Base-by-base conservation (phyloP, 192 early-diverging fungal genomes). In the Jimgerdemannia flammicorona region DNA sequence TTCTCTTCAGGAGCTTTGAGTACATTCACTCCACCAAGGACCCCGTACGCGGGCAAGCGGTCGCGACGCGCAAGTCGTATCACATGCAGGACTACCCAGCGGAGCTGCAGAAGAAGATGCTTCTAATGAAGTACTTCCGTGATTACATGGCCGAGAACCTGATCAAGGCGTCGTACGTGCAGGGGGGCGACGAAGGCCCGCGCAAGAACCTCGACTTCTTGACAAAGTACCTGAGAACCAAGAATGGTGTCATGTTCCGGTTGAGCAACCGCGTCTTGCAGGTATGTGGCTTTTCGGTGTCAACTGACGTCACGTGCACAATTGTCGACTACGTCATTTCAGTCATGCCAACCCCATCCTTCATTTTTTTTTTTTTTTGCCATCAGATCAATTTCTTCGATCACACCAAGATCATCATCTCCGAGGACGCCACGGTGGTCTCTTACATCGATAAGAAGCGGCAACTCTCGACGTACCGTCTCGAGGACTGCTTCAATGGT, bases 181-280 rank as follows among this genome's bases (percentile, higher is more conserved):
- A 29, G 29, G 41, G 63, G 67, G 6, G 44, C 43, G 19, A 63
- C 41, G 59, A 71, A 40, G 14, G 69, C 19, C 19, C 18, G 63
- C 7, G 65, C 17, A 74, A 76, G 18, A 81, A 83, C 63, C 69
- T 80, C 49, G 74, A 86, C 67, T 88, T 92, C 66, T 70, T 93
- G 41, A 94, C 89, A 66, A 92, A 94, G 69, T 93, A 87, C 70
- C 69, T 91, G 78, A 73, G 86, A n/a, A 87, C 87, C 1, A 85
- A 89, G 43, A 72, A 85, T 43, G 88, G 86, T 3, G 87, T 94
- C 54, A 73, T 93, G 3, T 94, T 94, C 77, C 73, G 90, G 44
- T 69, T 94, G 18, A 91, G 86, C 72, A 93, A 94, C 76, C 83
- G 87, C 44, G 75, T 89, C 6, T 66, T 94, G 49, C 93, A 94